Evolutionary conservation across 108 stramenopile genomes (phyloP), one percentile per base, ranked within the genome.

Genomic region (Skeletonema potamos): DNA sequence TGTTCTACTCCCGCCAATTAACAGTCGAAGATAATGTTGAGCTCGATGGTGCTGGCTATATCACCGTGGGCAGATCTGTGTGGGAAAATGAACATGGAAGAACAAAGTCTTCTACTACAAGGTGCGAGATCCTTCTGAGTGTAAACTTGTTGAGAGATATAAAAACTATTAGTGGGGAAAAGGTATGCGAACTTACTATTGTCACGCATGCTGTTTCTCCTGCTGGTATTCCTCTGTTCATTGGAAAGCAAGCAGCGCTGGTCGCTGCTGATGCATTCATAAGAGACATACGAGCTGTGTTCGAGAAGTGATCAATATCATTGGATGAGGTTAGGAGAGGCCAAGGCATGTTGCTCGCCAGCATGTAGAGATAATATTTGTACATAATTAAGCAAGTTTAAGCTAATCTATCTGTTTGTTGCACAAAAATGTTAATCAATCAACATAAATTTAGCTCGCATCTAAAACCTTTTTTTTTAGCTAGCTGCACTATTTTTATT

Each of bases 71-170:
- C 39, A 71, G 89, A 63, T 83, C 83, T n/a, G 72, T 88, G 0
- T 88, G 85, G 82, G 89, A 91, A 41, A 54, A 55, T 8, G 12
- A 54, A 17, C 62, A 68, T 10, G 72, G 76, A 8, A 66, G 37
- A 13, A 44, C 54, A 34, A 77, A 79, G 11, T 29, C 63, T 26
- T 46, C 62, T 13, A 28, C 64, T 9, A 83, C 79, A 28, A 64
- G 85, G 59, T 88, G 83, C 48, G 89, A 91, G 64, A 85, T 88
- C 62, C 58, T 91, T 12, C 43, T 88, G 24, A 79, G 82, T 55
- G 87, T 84, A 13, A 68, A 76, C 18, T 60, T 90, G 48, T 54
- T 88, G 20, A 84, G 89, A 7, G 79, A 82, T 11, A 58, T 86
- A 3, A 37, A 26, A 12, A 56, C 75, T 22, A 39, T 27, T 0